These are phyloP conservation scores for Beauveria sp. DNA, from an alignment of 2,329 filamentous ascomycete species.

Conservation along the genomic window DNA sequence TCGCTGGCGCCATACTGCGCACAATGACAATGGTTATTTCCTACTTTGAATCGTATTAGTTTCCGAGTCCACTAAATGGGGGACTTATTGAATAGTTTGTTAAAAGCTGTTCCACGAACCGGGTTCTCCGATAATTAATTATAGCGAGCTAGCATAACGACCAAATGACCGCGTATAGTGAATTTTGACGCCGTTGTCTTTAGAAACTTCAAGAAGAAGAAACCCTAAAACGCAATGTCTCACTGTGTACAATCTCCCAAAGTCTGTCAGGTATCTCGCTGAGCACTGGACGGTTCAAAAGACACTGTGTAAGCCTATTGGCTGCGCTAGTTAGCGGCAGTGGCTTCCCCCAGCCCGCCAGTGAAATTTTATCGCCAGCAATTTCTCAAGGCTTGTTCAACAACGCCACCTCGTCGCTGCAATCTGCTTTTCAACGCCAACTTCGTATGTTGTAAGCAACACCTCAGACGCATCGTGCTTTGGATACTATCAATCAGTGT, in stretches of 20 bases:
- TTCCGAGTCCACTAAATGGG: background rate
- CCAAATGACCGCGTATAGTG: no score
- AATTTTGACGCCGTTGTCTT: no score
- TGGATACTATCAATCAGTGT: background rate
- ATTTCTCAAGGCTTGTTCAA: background rate
- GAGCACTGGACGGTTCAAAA: background rate
- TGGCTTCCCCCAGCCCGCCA: background rate
- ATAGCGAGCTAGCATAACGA: no score
- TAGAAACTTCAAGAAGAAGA: no score
- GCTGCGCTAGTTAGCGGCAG: conserved; percentile 4
- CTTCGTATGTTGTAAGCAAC: background rate
- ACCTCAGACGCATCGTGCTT: background rate
- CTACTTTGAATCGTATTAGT: no score
- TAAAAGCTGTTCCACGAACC: no score
- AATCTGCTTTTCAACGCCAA: background rate
- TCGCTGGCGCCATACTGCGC: background rate
- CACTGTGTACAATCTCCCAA: no score
- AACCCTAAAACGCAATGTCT: no score
- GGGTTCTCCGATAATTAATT: no score
- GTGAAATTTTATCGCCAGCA: conserved; percentile 2
- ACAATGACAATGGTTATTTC: background rate
- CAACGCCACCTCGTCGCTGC: background rate
- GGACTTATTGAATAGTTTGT: no score
- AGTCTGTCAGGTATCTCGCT: no score
- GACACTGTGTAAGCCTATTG: conserved; percentile 10